phyloP scores from a whole-genome alignment of 2,329 filamentous ascomycete species.

The Beauveria sp. region DNA sequence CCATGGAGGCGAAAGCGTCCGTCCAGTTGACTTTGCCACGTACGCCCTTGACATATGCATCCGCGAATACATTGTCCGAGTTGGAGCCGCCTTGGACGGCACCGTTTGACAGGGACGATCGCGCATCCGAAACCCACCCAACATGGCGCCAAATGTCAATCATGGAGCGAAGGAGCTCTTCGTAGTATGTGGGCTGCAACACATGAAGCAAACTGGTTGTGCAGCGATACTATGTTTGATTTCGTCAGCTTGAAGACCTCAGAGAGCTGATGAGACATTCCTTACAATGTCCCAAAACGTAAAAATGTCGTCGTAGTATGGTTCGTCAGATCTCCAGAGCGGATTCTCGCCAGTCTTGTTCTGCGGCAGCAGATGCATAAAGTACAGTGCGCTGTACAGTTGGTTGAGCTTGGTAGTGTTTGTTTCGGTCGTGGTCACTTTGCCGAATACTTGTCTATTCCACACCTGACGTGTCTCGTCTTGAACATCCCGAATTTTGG shows the following conservation, averaged over 20 bases:
- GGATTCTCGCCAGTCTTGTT: slow-evolving; percentile 68
- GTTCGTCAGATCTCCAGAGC: slow-evolving; percentile 54
- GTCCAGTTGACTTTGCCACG: slow-evolving; percentile 56
- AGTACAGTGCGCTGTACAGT: slow-evolving; percentile 62
- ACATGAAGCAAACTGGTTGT: slow-evolving; percentile 58
- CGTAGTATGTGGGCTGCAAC: slow-evolving; percentile 53
- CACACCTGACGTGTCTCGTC: slow-evolving; percentile 43
- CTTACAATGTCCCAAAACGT: slow-evolving; percentile 53
- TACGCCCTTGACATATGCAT: slow-evolving; percentile 64
- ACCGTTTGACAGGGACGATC: slow-evolving; percentile 63
- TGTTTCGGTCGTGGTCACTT: slow-evolving; percentile 52
- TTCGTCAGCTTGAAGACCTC: background rate
- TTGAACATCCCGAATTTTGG: slow-evolving; percentile 35
- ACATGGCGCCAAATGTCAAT: slow-evolving; percentile 62
- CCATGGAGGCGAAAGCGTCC: slow-evolving; percentile 54
- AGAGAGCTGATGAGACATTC: accelerated
- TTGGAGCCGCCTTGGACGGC: slow-evolving; percentile 63
- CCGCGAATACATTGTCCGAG: slow-evolving; percentile 63
- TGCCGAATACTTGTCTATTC: slow-evolving; percentile 55
- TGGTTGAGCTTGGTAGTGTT: slow-evolving; percentile 48
- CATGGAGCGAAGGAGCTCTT: slow-evolving; percentile 58
- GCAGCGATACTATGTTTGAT: slow-evolving; percentile 45
- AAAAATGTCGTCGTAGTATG: slow-evolving; percentile 66
- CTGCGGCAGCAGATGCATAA: slow-evolving; percentile 61
- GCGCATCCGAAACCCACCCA: slow-evolving; percentile 57